Conservation (phyloP, 2,329 filamentous ascomycete species). For the Chaetothyriales sp. region DNA sequence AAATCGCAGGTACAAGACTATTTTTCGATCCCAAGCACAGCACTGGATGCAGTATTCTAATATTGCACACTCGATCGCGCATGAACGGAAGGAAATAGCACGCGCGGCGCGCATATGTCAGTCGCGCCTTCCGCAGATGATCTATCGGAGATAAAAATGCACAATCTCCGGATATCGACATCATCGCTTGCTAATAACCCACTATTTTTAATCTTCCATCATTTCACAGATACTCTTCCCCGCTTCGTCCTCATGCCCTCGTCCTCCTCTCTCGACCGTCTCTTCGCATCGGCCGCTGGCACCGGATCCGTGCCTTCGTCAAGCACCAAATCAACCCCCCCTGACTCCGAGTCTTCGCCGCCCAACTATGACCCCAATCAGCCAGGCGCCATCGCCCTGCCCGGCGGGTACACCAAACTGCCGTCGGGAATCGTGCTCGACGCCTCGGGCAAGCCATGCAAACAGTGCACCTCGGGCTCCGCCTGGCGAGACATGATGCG, state of each 20-base stretch:
- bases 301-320: not conserved
- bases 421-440: constrained; percentile 23
- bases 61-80: not conserved
- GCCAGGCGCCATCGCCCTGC: not conserved
- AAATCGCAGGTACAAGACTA: not conserved
- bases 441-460: constrained; percentile 34
- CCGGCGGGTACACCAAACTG: not conserved
- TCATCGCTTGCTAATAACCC: not conserved
- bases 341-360: not conserved
- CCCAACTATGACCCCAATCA: not conserved
- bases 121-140: not conserved
- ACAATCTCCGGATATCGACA: not conserved
- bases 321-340: not conserved
- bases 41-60: not conserved
- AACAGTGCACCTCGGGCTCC: constrained; percentile 33
- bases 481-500: constrained; percentile 31
- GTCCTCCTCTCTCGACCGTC: constrained; percentile 1
- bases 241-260: not conserved
- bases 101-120: not conserved
- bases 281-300: not conserved
- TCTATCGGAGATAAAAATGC: not conserved
- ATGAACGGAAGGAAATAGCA: not conserved
- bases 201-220: not conserved
- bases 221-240: too few relatives aligned
- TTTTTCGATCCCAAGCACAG: not conserved